Percentiles rank a stretch among this genome's conserved stretches.
Conservation (phyloP, 441 rosid genomes). For the Pelargonium cotyledonis region DNA sequence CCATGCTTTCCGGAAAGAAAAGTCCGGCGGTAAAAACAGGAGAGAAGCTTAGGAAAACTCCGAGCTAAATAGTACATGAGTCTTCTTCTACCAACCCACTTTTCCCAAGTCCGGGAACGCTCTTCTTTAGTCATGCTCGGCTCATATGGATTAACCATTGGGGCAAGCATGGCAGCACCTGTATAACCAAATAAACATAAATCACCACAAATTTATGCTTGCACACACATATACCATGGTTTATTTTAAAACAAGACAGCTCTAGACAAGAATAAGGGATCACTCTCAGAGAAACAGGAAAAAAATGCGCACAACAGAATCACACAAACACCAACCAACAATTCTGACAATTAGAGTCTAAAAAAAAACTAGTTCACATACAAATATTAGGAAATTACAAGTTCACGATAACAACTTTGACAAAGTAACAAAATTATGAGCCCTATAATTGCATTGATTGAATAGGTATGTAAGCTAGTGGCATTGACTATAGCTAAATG, state of each 20-base stretch:
- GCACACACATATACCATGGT: background rate
- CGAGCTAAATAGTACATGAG: slow-evolving; percentile 45
- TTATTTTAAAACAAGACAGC: background rate
- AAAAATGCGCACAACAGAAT: background rate
- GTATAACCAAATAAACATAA: slow-evolving; percentile 19
- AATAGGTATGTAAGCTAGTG: background rate
- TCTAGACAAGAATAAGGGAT: too few species aligned
- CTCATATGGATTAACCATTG: slow-evolving; percentile 55
- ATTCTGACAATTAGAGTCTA: background rate
- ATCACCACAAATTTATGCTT: background rate
- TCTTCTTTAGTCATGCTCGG: slow-evolving; percentile 59
- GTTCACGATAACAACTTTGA: too few species aligned
- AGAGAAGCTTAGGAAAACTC: slow-evolving; percentile 43
- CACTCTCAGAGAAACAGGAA: too few species aligned
- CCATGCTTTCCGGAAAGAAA: slow-evolving; percentile 59
- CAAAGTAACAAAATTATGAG: background rate
- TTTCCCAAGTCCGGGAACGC: slow-evolving; percentile 48
- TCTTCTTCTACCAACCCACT: slow-evolving; percentile 42
- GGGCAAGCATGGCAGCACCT: slow-evolving; percentile 58
- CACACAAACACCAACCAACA: too few species aligned
- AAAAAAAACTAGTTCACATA: background rate
- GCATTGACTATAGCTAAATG: background rate
- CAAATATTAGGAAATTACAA: too few species aligned
- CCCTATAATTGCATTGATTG: background rate
- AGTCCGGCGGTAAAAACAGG: slow-evolving; percentile 39